Percentiles rank a stretch among this genome's conserved stretches.
phyloP scores from a whole-genome alignment of 75 land plant genomes.

The Azolla pinnata region DNA sequence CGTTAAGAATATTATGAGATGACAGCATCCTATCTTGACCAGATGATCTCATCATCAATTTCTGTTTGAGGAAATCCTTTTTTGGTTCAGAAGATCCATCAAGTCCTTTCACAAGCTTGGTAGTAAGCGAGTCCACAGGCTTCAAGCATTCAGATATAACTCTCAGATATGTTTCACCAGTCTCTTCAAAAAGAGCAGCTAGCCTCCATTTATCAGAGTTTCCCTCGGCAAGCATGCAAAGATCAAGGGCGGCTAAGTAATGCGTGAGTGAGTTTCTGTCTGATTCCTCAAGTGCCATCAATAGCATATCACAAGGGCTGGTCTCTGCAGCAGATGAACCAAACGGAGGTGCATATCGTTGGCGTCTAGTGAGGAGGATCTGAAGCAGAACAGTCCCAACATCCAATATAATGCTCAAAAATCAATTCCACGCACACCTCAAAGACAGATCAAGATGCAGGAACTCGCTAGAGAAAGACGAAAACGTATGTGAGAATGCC shows the following conservation, averaged over 20 bases:
- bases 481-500: too few species aligned
- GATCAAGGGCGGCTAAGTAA: slow-evolving; percentile 88
- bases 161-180: slow-evolving; percentile 81
- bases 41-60: slow-evolving; percentile 44
- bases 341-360: slow-evolving; percentile 76
- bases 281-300: slow-evolving; percentile 63
- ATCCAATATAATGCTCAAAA: too few species aligned
- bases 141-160: slow-evolving; percentile 52
- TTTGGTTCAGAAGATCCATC: slow-evolving; percentile 36
- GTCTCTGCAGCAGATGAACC: slow-evolving; percentile 93
- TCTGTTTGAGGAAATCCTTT: slow-evolving; percentile 35
- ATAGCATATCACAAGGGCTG: slow-evolving; percentile 66
- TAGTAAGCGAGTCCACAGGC: slow-evolving; percentile 62
- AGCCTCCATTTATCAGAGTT: slow-evolving; percentile 88
- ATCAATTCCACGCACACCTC: too few species aligned
- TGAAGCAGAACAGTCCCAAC: slow-evolving; percentile 21
- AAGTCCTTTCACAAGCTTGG: slow-evolving; percentile 41
- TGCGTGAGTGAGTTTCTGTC: slow-evolving; percentile 43
- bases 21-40: slow-evolving; percentile 4
- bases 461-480: too few species aligned
- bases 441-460: too few species aligned
- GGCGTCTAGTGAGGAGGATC: slow-evolving; percentile 77
- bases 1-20: slow-evolving; percentile 41
- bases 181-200: slow-evolving; percentile 92
- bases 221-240: slow-evolving; percentile 71